Conservation (phyloP, 345 rosid genomes). For the Eucalyptus curtisii region DNA sequence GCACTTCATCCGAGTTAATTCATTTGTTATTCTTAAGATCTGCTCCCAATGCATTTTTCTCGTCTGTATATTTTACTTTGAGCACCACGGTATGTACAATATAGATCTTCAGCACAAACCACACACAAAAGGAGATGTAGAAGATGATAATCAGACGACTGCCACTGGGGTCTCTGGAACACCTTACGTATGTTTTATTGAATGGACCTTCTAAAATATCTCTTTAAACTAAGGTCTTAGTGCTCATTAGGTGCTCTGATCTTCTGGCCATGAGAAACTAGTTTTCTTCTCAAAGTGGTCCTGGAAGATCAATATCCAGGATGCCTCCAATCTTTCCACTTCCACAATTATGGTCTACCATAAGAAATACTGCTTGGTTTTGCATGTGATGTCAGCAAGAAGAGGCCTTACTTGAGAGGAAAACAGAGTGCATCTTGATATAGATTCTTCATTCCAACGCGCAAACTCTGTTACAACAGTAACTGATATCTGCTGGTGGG, state of each 20-base stretch:
- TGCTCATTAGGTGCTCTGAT: not conserved
- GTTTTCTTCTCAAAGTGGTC: not conserved
- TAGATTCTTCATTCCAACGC: slow-evolving; percentile 98
- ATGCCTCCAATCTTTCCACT: not conserved
- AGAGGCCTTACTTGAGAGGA: slow-evolving; percentile 57
- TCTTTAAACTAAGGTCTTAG: not conserved
- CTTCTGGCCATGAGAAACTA: not conserved
- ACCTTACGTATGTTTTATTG: not conserved
- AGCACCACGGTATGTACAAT: not conserved
- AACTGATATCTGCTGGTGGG: slow-evolving; percentile 87
- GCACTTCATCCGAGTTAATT: not conserved
- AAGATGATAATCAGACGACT: not conserved
- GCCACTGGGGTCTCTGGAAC: not conserved
- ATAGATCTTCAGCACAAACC: not conserved
- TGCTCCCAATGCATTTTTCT: not conserved
- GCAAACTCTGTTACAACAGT: slow-evolving; percentile 97
- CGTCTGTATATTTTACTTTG: not conserved
- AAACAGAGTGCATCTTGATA: slow-evolving; percentile 82
- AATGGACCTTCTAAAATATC: not conserved
- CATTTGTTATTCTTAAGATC: not conserved
- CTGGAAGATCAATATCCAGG: not conserved
- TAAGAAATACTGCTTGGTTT: not conserved
- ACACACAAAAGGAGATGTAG: not conserved
- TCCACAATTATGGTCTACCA: not conserved
- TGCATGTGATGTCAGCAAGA: not conserved